Percentiles rank a stretch among this genome's conserved stretches.
Conservation (phyloP, 2,329 filamentous ascomycete genomes). For the Cercospora sojina region DNA sequence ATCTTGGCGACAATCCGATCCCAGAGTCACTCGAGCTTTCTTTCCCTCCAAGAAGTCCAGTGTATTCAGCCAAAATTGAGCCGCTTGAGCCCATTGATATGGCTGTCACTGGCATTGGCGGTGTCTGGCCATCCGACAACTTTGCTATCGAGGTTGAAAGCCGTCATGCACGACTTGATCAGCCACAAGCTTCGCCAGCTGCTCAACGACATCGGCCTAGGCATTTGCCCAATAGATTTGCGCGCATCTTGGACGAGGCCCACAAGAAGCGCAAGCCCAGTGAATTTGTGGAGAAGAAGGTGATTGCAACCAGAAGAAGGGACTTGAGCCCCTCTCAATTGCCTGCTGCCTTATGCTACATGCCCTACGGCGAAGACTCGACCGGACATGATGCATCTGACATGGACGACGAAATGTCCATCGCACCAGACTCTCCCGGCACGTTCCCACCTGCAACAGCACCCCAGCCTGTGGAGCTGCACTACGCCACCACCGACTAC, state of each 20-base stretch:
- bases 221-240: slow-evolving; percentile 35
- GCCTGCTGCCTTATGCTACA: slow-evolving; percentile 46
- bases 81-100: slow-evolving; percentile 40
- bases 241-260: slow-evolving; percentile 34
- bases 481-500: slow-evolving; percentile 30
- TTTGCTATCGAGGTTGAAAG: slow-evolving; percentile 53
- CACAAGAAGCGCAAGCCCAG: slow-evolving; percentile 13
- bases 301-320: slow-evolving; percentile 66
- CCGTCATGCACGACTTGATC: slow-evolving; percentile 28
- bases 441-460: slow-evolving; percentile 33
- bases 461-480: slow-evolving; percentile 37
- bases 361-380: slow-evolving; percentile 41
- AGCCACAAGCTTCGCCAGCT: slow-evolving; percentile 13
- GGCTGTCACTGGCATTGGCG: slow-evolving; percentile 57
- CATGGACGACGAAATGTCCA: slow-evolving; percentile 35
- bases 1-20: slow-evolving; percentile 40
- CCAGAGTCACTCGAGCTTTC: slow-evolving; percentile 38
- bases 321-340: slow-evolving; percentile 51
- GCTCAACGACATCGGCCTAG: slow-evolving; percentile 26
- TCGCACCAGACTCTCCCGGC: slow-evolving; percentile 25
- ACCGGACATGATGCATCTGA: slow-evolving; percentile 41
- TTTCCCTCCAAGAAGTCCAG: slow-evolving; percentile 40
- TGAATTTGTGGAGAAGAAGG: slow-evolving; percentile 62
- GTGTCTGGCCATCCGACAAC: slow-evolving; percentile 58
- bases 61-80: slow-evolving; percentile 11